Conservation (phyloP, 495 filamentous ascomycete genomes). For the Aspergillus sparsus region DNA sequence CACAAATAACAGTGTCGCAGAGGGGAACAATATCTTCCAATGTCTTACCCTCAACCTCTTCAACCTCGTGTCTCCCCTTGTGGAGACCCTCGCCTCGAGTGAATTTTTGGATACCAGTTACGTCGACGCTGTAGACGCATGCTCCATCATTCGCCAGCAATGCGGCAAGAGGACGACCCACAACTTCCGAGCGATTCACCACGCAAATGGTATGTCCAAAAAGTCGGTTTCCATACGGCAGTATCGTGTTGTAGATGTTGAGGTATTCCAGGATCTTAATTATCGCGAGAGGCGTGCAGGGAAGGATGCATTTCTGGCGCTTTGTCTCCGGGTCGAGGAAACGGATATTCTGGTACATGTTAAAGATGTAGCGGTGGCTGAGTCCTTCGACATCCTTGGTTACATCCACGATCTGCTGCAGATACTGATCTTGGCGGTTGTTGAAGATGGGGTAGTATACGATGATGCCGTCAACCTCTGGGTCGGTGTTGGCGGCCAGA, state of each 20-base stretch:
- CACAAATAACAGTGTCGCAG: slow-evolving; percentile 91
- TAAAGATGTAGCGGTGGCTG: slow-evolving; percentile 91
- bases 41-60: slow-evolving; percentile 70
- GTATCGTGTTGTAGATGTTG: slow-evolving; percentile 93
- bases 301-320: slow-evolving; percentile 83
- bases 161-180: slow-evolving; percentile 90
- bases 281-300: slow-evolving; percentile 91
- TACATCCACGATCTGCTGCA: slow-evolving; percentile 90
- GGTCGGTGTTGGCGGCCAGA: slow-evolving; percentile 76
- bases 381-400: slow-evolving; percentile 95
- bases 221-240: slow-evolving; percentile 89
- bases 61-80: slow-evolving; percentile 78
- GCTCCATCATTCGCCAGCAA: slow-evolving; percentile 95
- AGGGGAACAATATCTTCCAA: slow-evolving; percentile 78
- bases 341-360: slow-evolving; percentile 98
- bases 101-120: slow-evolving; percentile 90
- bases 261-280: slow-evolving; percentile 96
- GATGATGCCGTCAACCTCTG: slow-evolving; percentile 84
- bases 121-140: slow-evolving; percentile 89
- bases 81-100: slow-evolving; percentile 82
- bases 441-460: slow-evolving; percentile 98
- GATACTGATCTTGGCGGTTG: slow-evolving; percentile 82
- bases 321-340: slow-evolving; percentile 79
- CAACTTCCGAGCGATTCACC: slow-evolving; percentile 93
- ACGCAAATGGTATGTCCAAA: slow-evolving; percentile 91